Conservation (phyloP, 139 green algal genomes). For the Chlorella sorokiniana region DNA sequence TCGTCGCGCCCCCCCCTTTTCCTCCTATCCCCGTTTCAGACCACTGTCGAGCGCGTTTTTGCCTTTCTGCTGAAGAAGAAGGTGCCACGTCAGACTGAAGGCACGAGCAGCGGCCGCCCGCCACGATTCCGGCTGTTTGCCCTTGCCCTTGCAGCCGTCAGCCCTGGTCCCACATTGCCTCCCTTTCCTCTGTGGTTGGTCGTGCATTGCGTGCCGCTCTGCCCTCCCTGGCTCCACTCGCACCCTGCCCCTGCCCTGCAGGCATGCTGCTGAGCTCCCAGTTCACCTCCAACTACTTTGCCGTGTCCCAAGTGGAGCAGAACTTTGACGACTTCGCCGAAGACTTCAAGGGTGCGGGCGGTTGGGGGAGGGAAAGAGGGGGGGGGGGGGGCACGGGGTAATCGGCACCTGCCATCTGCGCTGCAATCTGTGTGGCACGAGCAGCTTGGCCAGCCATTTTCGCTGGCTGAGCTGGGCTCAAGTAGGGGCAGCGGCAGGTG, state of each 20-base stretch:
- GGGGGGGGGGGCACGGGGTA: no score
- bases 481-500: no score
- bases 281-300: slow-evolving; percentile 94
- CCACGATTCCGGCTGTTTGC: not conserved
- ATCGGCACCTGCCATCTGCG: no score
- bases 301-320: slow-evolving; percentile 83
- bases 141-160: not conserved
- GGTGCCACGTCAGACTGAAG: slow-evolving; percentile 53
- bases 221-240: not conserved
- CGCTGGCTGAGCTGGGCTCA: no score
- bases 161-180: no score
- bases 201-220: not conserved
- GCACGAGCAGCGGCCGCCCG: not conserved
- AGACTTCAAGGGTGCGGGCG: slow-evolving; percentile 14
- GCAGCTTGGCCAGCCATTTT: no score
- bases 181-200: not conserved
- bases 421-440: no score
- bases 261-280: slow-evolving; percentile 69
- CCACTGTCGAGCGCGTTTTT: slow-evolving; percentile 61
- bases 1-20: not conserved
- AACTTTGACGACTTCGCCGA: slow-evolving; percentile 68
- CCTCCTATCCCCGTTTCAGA: slow-evolving; percentile 32
- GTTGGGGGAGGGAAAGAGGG: not conserved
- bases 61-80: slow-evolving; percentile 66
- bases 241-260: slow-evolving; percentile 4